Evolutionary conservation across 228 moss, liverwort and hornwort genomes (phyloP).

Genomic region (Sphagnum fallax): DNA sequence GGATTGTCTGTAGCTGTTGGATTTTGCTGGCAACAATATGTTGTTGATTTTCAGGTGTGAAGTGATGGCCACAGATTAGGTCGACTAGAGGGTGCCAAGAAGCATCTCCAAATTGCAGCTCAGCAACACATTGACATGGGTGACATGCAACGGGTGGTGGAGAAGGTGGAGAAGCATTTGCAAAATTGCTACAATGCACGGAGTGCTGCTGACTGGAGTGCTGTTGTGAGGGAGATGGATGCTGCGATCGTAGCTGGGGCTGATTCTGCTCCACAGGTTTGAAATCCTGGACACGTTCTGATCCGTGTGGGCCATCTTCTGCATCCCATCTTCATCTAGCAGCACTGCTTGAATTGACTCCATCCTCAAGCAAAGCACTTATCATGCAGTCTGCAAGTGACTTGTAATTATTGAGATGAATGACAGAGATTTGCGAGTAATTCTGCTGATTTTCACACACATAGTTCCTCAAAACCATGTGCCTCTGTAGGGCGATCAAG

Average conservation of each 20-base stretch:
- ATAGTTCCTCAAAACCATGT: too few species aligned
- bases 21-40: neutral
- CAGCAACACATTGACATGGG: slow-evolving; percentile 45
- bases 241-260: slow-evolving; percentile 89
- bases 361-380: too few species aligned
- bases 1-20: neutral
- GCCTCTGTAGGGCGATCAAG: too few species aligned
- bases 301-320: neutral
- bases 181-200: slow-evolving; percentile 60
- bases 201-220: slow-evolving; percentile 58
- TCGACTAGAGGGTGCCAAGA: slow-evolving; percentile 60
- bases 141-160: slow-evolving; percentile 35
- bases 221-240: slow-evolving; percentile 66
- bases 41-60: neutral
- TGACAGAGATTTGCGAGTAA: too few species aligned
- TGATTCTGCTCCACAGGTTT: slow-evolving; percentile 81
- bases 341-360: too few species aligned
- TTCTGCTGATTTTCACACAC: too few species aligned
- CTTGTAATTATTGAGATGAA: too few species aligned
- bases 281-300: neutral
- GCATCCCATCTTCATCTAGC: neutral
- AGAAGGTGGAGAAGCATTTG: slow-evolving; percentile 73
- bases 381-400: too few species aligned
- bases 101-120: slow-evolving; percentile 65
- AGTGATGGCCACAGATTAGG: slow-evolving; percentile 39